Conservation (phyloP, 495 filamentous ascomycete species). For the Penicillium turbatum region DNA sequence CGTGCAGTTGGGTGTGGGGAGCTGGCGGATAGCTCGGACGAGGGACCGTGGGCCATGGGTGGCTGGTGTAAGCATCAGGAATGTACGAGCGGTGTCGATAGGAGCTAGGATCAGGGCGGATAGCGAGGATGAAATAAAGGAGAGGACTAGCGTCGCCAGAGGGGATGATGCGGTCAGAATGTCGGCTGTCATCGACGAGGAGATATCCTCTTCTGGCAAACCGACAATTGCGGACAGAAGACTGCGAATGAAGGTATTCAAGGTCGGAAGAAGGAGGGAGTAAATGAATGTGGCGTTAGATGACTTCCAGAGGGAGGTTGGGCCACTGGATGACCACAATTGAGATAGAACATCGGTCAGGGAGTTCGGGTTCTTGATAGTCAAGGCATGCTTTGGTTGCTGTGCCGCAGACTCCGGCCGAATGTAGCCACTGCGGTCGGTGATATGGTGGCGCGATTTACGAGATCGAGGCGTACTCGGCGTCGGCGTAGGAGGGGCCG, state of each 20-base stretch:
- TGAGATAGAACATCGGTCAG: slow-evolving; percentile 75
- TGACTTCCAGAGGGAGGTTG: slow-evolving; percentile 91
- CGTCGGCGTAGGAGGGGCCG: slow-evolving; percentile 53
- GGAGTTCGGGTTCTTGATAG: slow-evolving; percentile 64
- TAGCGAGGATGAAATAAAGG: slow-evolving; percentile 74
- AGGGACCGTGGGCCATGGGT: slow-evolving; percentile 68
- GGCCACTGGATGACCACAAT: slow-evolving; percentile 84
- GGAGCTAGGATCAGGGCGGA: slow-evolving; percentile 78
- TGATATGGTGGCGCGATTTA: slow-evolving; percentile 40
- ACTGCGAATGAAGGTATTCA: slow-evolving; percentile 81
- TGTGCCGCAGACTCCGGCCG: slow-evolving; percentile 34
- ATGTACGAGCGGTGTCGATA: slow-evolving; percentile 83
- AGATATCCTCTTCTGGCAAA: slow-evolving; percentile 70
- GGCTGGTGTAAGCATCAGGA: slow-evolving; percentile 76
- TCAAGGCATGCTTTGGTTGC: slow-evolving; percentile 56
- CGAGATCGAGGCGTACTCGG: slow-evolving; percentile 51
- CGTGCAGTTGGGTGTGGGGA: slow-evolving; percentile 65
- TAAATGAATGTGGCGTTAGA: slow-evolving; percentile 89
- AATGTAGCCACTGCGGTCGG: slow-evolving; percentile 50
- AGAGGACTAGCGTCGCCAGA: slow-evolving; percentile 67
- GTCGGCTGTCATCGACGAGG: slow-evolving; percentile 49
- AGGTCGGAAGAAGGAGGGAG: slow-evolving; percentile 72
- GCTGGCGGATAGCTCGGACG: slow-evolving; percentile 64
- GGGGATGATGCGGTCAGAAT: slow-evolving; percentile 70
- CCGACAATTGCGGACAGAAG: slow-evolving; percentile 79